These are phyloP conservation scores for Penicillium capsulatum DNA, from an alignment of 2,329 filamentous ascomycete genomes.

Conservation along the genomic window DNA sequence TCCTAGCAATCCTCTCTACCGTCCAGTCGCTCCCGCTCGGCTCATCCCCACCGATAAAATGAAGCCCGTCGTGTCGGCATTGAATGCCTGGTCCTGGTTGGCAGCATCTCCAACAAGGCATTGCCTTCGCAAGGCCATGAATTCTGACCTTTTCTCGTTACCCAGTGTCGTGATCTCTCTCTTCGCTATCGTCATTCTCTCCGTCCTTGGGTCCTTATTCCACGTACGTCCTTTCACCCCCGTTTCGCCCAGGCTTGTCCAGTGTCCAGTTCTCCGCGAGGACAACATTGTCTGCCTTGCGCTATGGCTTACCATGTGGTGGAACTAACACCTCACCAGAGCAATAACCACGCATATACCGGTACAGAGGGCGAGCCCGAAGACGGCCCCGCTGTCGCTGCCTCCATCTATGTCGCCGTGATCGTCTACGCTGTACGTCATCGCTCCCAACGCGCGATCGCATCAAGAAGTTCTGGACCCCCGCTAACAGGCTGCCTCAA, in stretches of 20 bases:
- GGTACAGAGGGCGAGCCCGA: constrained; percentile 66
- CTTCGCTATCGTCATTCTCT: constrained; percentile 63
- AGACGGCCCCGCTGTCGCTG: constrained; percentile 72
- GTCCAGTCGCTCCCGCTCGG: too few relatives aligned
- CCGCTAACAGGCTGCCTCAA: constrained; percentile 13
- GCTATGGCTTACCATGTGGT: too few relatives aligned
- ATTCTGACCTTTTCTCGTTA: constrained; percentile 10
- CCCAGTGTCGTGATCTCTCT: constrained; percentile 61
- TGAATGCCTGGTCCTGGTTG: constrained; percentile 95
- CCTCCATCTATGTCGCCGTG: constrained; percentile 82
- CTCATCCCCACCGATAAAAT: constrained; percentile 65
- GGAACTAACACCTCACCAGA: constrained; percentile 40
- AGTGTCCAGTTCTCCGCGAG: too few relatives aligned
- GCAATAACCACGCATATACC: constrained; percentile 76
- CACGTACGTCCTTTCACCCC: constrained; percentile 47
- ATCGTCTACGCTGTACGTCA: constrained; percentile 78
- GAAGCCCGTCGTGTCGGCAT: constrained; percentile 89
- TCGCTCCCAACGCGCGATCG: background rate
- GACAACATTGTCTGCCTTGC: too few relatives aligned
- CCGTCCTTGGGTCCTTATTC: constrained; percentile 67
- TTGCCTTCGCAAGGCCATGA: background rate
- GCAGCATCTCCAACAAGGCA: constrained; percentile 27
- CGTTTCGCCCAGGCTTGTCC: too few relatives aligned
- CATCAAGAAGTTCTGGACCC: background rate
- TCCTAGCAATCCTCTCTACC: too few relatives aligned